phyloP scores from a whole-genome alignment of 441 rosid genomes.

The Erodium texanum region DNA sequence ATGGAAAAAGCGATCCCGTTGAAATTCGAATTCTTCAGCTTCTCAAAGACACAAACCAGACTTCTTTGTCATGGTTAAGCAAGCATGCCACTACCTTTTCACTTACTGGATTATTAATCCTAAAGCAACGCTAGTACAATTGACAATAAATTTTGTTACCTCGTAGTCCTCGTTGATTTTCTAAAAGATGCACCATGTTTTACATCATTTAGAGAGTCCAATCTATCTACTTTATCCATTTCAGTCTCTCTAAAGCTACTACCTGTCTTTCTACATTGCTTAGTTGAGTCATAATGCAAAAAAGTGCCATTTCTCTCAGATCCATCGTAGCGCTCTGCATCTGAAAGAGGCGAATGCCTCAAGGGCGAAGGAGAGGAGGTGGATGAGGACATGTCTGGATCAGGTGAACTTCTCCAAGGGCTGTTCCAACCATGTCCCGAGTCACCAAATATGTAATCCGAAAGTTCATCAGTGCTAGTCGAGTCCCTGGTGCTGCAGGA shows the following conservation, averaged over 20 bases:
- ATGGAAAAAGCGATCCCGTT: no score
- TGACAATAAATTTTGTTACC: no score
- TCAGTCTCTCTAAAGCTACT: slow-evolving; percentile 35
- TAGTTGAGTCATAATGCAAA: slow-evolving; percentile 30
- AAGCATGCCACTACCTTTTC: no score
- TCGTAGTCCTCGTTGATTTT: slow-evolving; percentile 24
- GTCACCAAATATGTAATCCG: slow-evolving; percentile 46
- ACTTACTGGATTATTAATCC: no score
- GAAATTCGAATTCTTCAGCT: no score
- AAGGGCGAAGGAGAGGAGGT: slow-evolving; percentile 53
- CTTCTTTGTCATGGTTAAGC: no score
- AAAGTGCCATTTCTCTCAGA: slow-evolving; percentile 27
- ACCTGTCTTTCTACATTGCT: slow-evolving; percentile 37
- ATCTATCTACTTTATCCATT: slow-evolving; percentile 24
- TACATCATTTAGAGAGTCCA: slow-evolving; percentile 21
- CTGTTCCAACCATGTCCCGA: slow-evolving; percentile 26
- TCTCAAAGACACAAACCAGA: no score
- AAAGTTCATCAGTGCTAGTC: slow-evolving; percentile 56
- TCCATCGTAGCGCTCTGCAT: slow-evolving; percentile 23
- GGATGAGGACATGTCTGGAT: slow-evolving; percentile 44
- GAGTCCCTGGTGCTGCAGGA: slow-evolving; percentile 74
- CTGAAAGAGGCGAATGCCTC: slow-evolving; percentile 31
- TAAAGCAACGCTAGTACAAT: no score
- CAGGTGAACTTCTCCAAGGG: slow-evolving; percentile 20
- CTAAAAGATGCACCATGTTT: slow-evolving; percentile 23